These are phyloP conservation scores for Aspergillus candidus DNA, from an alignment of 2,329 filamentous ascomycete genomes.

Conservation along the genomic window DNA sequence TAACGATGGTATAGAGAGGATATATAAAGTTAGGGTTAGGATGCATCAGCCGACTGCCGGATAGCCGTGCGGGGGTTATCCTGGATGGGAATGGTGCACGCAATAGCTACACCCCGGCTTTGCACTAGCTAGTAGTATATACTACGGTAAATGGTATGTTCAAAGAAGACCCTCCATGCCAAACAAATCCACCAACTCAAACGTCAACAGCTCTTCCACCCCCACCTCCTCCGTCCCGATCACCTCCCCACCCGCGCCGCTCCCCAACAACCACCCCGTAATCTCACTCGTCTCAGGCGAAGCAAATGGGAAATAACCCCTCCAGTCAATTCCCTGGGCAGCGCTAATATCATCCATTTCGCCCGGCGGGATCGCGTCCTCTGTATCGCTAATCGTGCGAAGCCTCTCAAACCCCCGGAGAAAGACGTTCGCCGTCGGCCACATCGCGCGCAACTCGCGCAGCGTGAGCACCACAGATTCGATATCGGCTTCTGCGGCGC, in stretches of 20 bases:
- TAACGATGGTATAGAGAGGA: no score
- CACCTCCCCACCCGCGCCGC: conserved; percentile 1
- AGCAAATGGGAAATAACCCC: conserved; percentile 31
- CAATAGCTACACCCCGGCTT: no score
- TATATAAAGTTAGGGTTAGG: no score
- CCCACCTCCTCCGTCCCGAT: neutral
- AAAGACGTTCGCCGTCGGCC: conserved; percentile 34
- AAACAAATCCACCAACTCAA: conserved; percentile 2
- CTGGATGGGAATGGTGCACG: no score
- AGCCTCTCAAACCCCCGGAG: conserved; percentile 27
- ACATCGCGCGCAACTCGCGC: conserved; percentile 30
- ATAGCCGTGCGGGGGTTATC: no score
- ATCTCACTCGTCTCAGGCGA: conserved; percentile 24
- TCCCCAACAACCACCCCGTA: conserved; percentile 7
- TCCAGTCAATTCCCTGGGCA: conserved; percentile 27
- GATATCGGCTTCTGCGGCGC: conserved; percentile 29
- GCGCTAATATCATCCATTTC: conserved; percentile 11
- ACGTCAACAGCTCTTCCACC: conserved; percentile 1
- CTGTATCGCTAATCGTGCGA: conserved; percentile 6
- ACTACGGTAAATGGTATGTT: no score
- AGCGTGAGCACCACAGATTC: conserved; percentile 28
- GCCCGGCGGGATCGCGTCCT: conserved; percentile 5
- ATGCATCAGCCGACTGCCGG: no score
- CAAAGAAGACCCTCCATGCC: neutral
- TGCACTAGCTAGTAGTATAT: no score